Evolutionary conservation across 176 grass and related monocot genomes (phyloP).

Genomic region (Oryza coarctata): DNA sequence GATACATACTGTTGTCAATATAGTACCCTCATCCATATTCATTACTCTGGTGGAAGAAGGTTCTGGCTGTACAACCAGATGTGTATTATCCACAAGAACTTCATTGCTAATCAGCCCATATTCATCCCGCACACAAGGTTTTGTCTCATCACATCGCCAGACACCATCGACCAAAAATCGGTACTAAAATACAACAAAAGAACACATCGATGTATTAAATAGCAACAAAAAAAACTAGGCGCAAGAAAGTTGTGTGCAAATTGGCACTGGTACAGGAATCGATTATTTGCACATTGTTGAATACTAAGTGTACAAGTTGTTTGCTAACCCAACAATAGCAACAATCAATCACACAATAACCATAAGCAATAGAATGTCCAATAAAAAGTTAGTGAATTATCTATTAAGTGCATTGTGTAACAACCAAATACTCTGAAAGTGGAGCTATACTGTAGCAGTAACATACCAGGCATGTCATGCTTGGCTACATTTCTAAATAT

Average conservation of each 20-base stretch:
- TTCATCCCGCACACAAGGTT: constrained; percentile 43
- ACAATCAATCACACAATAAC: neutral
- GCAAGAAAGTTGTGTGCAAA: constrained; percentile 31
- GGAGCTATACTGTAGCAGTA: neutral
- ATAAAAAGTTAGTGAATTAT: neutral
- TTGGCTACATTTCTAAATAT: neutral
- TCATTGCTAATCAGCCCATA: constrained; percentile 62
- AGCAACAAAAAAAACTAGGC: neutral
- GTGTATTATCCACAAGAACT: constrained; percentile 45
- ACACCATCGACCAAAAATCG: constrained; percentile 66
- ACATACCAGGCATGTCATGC: neutral
- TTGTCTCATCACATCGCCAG: constrained; percentile 57
- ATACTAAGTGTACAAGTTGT: neutral
- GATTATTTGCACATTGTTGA: neutral
- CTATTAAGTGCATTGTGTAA: neutral
- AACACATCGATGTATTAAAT: constrained; percentile 35
- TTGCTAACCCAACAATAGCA: constrained; percentile 24
- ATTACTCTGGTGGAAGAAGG: constrained; percentile 32
- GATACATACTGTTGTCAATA: constrained; percentile 58
- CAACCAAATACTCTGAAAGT: constrained; percentile 9
- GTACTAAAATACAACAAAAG: constrained; percentile 53
- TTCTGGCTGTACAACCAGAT: constrained; percentile 42
- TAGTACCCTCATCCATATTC: constrained; percentile 45
- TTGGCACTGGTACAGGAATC: neutral
- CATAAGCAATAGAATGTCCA: neutral